Percentiles rank a stretch among this genome's conserved stretches.
Evolutionary conservation across 306 rosid genomes (phyloP).

Genomic region (Vigna trinervia): DNA sequence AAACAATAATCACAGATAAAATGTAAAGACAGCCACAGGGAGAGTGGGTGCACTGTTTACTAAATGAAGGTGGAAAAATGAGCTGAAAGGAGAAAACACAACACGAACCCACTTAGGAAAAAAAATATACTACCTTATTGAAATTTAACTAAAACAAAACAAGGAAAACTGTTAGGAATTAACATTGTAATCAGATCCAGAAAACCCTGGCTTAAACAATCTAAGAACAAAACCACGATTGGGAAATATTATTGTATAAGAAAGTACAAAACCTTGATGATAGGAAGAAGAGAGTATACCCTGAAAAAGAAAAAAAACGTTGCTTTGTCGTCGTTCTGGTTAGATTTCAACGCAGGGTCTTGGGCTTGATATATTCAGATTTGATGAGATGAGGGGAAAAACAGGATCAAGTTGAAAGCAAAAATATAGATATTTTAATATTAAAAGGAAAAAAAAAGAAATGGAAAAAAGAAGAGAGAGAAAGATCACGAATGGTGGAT

Average conservation of each 20-base stretch:
- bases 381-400: constrained; percentile 2
- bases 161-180: not conserved
- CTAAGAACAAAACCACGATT: constrained; percentile 6
- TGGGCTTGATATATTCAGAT: constrained; percentile 15
- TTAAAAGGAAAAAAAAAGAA: not conserved
- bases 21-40: not conserved
- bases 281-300: not conserved
- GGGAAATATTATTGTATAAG: constrained; percentile 1
- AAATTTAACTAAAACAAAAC: constrained; percentile 21
- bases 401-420: not conserved
- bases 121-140: not conserved
- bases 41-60: not conserved
- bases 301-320: not conserved
- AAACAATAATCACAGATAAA: constrained; percentile 6
- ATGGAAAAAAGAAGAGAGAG: too few relatives aligned
- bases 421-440: not conserved
- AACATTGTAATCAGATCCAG: constrained; percentile 17
- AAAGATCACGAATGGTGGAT: not conserved
- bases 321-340: constrained; percentile 6
- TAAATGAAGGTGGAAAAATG: not conserved
- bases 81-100: not conserved
- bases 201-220: constrained; percentile 37
- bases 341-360: constrained; percentile 44
- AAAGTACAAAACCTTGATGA: constrained; percentile 27
- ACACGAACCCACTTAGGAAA: constrained; percentile 11